Evolutionary conservation across 2,329 filamentous ascomycete species (phyloP).

Genomic region (Nothopassalora personata): DNA sequence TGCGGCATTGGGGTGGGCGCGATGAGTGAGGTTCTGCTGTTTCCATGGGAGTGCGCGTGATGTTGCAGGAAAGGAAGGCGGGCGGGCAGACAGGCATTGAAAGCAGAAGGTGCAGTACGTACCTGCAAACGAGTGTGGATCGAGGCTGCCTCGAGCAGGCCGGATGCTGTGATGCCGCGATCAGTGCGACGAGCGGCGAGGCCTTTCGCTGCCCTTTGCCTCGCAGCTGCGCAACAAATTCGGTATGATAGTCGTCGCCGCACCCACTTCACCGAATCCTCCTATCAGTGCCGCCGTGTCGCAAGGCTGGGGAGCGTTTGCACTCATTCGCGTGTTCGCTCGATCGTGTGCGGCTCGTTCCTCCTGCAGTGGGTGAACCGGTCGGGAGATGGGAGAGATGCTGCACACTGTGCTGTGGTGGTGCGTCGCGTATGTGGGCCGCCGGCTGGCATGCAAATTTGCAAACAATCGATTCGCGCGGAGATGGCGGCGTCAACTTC

Average conservation of each 20-base stretch:
- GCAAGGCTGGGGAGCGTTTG: neutral
- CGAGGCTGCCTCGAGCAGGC: conserved; percentile 7
- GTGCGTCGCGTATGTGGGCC: neutral
- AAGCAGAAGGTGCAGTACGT: conserved; percentile 2
- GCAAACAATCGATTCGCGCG: neutral
- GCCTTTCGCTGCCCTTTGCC: neutral
- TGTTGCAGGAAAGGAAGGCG: neutral
- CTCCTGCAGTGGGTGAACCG: neutral
- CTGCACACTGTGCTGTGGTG: neutral
- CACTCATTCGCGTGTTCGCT: neutral
- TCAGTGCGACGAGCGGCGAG: neutral
- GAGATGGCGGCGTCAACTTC: neutral
- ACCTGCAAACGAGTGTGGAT: conserved; percentile 11
- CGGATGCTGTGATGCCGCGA: conserved; percentile 6
- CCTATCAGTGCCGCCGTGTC: neutral
- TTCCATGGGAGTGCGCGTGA: neutral
- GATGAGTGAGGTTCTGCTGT: neutral
- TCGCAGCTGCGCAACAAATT: neutral
- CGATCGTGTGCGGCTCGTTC: neutral
- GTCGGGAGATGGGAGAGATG: neutral
- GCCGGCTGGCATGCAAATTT: neutral
- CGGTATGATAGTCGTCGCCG: neutral
- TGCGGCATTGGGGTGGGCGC: neutral
- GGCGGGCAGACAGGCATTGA: neutral
- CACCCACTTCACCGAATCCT: neutral